Conservation (phyloP, 192 early-diverging fungal species). For the Geranomyces variabilis region DNA sequence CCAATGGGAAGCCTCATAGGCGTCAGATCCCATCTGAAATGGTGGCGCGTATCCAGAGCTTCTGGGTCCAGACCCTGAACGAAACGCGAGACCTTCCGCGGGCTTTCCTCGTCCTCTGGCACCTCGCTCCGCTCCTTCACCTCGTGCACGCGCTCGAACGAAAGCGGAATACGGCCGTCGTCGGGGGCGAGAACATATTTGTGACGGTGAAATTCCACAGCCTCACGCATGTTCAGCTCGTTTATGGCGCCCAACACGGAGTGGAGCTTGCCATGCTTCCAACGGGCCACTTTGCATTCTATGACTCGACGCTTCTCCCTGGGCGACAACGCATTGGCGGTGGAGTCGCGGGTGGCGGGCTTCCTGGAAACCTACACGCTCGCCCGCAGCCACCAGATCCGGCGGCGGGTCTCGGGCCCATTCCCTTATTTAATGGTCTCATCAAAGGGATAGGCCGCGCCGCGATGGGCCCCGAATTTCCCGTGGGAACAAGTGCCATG, state of each 20-base stretch:
- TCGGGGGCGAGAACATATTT: background rate
- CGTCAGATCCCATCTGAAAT: constrained; percentile 4
- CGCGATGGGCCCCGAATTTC: background rate
- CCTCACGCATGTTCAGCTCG: constrained; percentile 15
- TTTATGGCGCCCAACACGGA: constrained; percentile 14
- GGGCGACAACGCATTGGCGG: background rate
- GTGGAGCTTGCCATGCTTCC: constrained; percentile 16
- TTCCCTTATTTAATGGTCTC: constrained; percentile 18
- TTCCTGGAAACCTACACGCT: background rate
- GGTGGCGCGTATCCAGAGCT: background rate
- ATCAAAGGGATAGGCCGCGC: constrained; percentile 1
- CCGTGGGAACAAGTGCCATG: constrained; percentile 19
- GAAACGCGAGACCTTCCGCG: background rate
- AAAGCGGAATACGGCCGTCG: background rate
- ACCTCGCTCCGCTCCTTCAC: constrained; percentile 10
- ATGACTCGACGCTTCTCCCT: constrained; percentile 12
- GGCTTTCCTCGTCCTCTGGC: constrained; percentile 12
- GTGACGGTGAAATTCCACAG: background rate
- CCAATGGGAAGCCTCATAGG: too few species aligned
- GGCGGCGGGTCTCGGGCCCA: background rate
- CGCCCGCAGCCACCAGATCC: background rate
- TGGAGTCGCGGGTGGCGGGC: background rate
- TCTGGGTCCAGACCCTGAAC: background rate
- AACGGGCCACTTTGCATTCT: constrained; percentile 11
- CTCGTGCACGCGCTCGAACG: constrained; percentile 4